Evolutionary conservation across 2,329 filamentous ascomycete species (phyloP).

Genomic region (Achaetomium macrosporum): DNA sequence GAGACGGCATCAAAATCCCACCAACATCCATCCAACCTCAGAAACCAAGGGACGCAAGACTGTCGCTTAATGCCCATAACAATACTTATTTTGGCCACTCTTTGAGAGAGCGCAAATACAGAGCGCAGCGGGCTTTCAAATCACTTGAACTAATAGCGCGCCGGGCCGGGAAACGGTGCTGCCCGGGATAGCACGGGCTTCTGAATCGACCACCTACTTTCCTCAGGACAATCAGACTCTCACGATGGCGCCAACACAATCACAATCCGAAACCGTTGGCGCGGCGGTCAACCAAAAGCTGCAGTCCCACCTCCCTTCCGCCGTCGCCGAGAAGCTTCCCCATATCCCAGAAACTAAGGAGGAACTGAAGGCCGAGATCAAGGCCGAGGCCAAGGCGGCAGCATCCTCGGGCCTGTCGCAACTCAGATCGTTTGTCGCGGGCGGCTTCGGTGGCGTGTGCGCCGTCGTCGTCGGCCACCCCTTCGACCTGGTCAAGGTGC

Average conservation of each 20-base stretch:
- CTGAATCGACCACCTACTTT: neutral
- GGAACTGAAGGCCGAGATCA: conserved; percentile 40
- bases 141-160: neutral
- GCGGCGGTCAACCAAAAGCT: conserved; percentile 30
- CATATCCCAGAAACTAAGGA: conserved; percentile 40
- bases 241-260: conserved; percentile 24
- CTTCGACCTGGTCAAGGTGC: conserved; percentile 96
- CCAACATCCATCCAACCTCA: conserved; percentile 1
- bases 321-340: conserved; percentile 36
- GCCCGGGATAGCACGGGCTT: too few species aligned
- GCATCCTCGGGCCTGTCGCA: conserved; percentile 40
- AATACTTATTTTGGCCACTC: neutral
- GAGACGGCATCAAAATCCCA: conserved; percentile 6
- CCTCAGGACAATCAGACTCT: neutral
- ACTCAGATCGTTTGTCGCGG: conserved; percentile 77
- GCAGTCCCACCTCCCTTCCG: conserved; percentile 20
- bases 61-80: neutral
- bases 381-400: conserved; percentile 37
- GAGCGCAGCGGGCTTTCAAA: too few species aligned
- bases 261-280: conserved; percentile 31
- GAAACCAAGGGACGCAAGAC: neutral
- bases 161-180: neutral
- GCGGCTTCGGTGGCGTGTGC: conserved; percentile 88
- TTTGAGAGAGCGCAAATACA: neutral
- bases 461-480: conserved; percentile 93